A percentile compares a stretch with the other conserved stretches of the same genome.
These are phyloP conservation scores for Rhodotorula toruloides DNA, from an alignment of 768 basidiomycete species.

Conservation along the genomic window DNA sequence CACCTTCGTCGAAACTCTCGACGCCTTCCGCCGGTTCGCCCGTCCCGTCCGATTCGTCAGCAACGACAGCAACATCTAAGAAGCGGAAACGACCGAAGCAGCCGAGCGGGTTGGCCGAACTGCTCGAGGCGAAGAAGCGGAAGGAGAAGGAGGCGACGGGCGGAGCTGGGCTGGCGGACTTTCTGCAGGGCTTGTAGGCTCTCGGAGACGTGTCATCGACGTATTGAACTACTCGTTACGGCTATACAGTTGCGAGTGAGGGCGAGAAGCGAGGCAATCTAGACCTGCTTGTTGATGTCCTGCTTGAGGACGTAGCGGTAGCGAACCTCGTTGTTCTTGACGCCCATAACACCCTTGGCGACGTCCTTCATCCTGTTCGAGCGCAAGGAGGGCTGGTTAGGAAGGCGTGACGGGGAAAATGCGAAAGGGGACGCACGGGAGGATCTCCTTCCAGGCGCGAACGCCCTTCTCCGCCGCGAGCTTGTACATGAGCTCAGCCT, in stretches of 20 bases:
- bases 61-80: not conserved
- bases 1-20: not conserved
- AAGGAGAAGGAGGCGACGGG: not conserved
- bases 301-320: conserved; percentile 35
- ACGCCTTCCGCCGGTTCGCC: not conserved
- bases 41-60: not conserved
- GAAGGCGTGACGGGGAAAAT: conserved; percentile 44
- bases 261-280: not conserved
- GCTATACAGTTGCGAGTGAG: not conserved
- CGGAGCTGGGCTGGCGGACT: conserved; percentile 12
- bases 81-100: conserved; percentile 29
- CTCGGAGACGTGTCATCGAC: too few species aligned
- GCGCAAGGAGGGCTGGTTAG: conserved; percentile 37
- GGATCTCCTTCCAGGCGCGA: conserved; percentile 26
- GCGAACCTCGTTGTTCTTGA: conserved; percentile 34
- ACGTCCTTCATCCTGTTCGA: conserved; percentile 33
- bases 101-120: conserved; percentile 19
- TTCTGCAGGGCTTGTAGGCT: conserved; percentile 27
- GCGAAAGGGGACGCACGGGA: not conserved
- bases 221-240: too few species aligned
- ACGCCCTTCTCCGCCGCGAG: conserved; percentile 58
- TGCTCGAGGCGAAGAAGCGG: conserved; percentile 31
- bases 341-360: conserved; percentile 28
- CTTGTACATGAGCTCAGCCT: conserved; percentile 57
- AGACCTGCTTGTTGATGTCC: conserved; percentile 1